Percentiles rank a stretch among this genome's conserved stretches.
These are phyloP conservation scores for Endocarpon pusillum DNA, from an alignment of 495 filamentous ascomycete species.

Conservation along the genomic window DNA sequence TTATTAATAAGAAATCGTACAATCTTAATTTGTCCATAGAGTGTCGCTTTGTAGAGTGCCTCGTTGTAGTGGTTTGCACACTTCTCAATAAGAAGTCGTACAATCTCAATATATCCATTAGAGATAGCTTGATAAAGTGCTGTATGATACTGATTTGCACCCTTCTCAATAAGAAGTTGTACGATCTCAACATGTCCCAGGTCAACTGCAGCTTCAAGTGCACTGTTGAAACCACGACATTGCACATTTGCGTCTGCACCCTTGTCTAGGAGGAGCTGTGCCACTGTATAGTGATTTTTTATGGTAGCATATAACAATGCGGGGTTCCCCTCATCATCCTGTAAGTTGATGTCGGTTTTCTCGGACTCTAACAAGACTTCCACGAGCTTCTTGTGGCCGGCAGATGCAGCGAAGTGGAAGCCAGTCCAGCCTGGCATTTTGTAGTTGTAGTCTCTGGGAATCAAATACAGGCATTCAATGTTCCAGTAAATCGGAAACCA, in stretches of 20 bases:
- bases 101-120: no score
- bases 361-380: neutral
- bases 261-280: neutral
- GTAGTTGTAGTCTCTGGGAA: neutral
- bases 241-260: neutral
- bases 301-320: neutral
- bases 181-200: neutral
- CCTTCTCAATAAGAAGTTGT: neutral
- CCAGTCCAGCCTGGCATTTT: neutral
- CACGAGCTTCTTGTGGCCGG: neutral
- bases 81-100: no score
- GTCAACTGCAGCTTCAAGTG: neutral
- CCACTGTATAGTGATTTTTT: neutral
- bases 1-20: no score
- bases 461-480: neutral
- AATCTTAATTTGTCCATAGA: no score
- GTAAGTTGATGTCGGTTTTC: neutral
- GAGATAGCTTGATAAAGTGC: no score
- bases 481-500: neutral
- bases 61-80: no score
- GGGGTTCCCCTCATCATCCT: neutral
- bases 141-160: no score
- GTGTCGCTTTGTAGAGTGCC: no score
- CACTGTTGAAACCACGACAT: neutral
- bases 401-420: neutral